Conservation (phyloP, 108 stramenopile genomes). For the Skeletonema marinoi region DNA sequence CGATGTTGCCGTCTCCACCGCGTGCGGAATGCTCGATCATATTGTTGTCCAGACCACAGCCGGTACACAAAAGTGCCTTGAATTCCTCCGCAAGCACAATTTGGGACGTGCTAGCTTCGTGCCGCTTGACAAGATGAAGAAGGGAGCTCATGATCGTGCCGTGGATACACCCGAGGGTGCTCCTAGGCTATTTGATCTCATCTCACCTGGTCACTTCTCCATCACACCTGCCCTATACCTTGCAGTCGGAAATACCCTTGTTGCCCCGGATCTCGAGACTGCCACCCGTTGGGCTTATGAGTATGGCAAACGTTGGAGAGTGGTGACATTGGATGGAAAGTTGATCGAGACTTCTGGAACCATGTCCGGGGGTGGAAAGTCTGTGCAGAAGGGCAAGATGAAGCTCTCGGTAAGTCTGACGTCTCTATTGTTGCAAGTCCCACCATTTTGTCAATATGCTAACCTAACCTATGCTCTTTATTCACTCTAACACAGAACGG, state of each 20-base stretch:
- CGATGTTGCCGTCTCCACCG: slow-evolving; percentile 97
- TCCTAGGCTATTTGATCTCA: slow-evolving; percentile 92
- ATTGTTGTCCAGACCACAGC: slow-evolving; percentile 97
- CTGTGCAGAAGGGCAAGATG: slow-evolving; percentile 85
- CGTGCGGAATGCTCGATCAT: slow-evolving; percentile 91
- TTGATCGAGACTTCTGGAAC: slow-evolving; percentile 97
- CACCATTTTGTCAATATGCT: neutral
- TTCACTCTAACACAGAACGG: slow-evolving; percentile 53
- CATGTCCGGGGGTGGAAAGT: slow-evolving; percentile 98
- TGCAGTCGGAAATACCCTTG: slow-evolving; percentile 95
- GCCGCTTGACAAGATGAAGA: slow-evolving; percentile 93
- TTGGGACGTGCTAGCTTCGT: slow-evolving; percentile 96
- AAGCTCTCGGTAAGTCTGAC: slow-evolving; percentile 67
- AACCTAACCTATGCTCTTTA: neutral
- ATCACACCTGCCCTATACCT: slow-evolving; percentile 92
- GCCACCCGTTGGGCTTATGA: slow-evolving; percentile 95
- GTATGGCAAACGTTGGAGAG: slow-evolving; percentile 88
- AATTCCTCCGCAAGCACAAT: slow-evolving; percentile 87
- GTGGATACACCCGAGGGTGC: slow-evolving; percentile 89
- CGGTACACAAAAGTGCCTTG: slow-evolving; percentile 91
- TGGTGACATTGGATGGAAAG: slow-evolving; percentile 94
- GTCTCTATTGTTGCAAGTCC: neutral
- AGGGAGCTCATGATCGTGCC: slow-evolving; percentile 84
- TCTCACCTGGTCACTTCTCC: slow-evolving; percentile 64
- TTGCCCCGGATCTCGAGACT: slow-evolving; percentile 92